phyloP scores from a whole-genome alignment of 139 green algal genomes.

The Auxenochlorella pyrenoidosa region DNA sequence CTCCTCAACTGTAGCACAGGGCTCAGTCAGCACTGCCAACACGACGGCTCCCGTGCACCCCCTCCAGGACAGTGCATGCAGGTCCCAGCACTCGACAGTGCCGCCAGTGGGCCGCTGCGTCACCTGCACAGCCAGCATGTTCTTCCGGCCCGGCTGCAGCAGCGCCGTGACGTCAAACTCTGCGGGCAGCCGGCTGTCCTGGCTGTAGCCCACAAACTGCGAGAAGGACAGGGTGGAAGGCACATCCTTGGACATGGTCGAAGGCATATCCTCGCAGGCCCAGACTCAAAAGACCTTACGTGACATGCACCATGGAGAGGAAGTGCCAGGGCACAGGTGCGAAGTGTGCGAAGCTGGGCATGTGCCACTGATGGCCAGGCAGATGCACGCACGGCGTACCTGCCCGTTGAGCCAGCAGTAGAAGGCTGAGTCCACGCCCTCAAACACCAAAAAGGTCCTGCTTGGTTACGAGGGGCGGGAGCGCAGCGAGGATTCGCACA shows the following conservation, averaged over 20 bases:
- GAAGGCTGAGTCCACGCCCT: conserved; percentile 89
- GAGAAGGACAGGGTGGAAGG: no score
- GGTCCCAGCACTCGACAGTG: not conserved
- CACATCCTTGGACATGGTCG: no score
- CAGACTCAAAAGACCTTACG: not conserved
- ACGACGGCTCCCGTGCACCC: no score
- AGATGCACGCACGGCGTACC: not conserved
- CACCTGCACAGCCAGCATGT: conserved; percentile 82
- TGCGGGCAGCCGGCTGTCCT: conserved; percentile 91
- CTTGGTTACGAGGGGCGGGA: not conserved
- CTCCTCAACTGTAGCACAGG: no score
- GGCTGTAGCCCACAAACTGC: conserved; percentile 84
- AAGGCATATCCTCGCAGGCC: no score
- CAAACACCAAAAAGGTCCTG: conserved; percentile 84
- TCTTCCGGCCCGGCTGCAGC: conserved; percentile 52
- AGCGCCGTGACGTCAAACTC: conserved; percentile 92
- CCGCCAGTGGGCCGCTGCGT: not conserved
- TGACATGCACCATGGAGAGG: no score
- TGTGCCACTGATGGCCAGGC: no score
- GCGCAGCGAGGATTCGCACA: not conserved
- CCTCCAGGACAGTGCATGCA: no score
- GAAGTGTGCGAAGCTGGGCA: no score
- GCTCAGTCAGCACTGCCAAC: no score
- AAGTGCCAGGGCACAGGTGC: no score
- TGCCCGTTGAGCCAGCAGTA: conserved; percentile 93